Evolutionary conservation across 108 stramenopile species (phyloP).

Genomic region (Fistulifera solaris): DNA sequence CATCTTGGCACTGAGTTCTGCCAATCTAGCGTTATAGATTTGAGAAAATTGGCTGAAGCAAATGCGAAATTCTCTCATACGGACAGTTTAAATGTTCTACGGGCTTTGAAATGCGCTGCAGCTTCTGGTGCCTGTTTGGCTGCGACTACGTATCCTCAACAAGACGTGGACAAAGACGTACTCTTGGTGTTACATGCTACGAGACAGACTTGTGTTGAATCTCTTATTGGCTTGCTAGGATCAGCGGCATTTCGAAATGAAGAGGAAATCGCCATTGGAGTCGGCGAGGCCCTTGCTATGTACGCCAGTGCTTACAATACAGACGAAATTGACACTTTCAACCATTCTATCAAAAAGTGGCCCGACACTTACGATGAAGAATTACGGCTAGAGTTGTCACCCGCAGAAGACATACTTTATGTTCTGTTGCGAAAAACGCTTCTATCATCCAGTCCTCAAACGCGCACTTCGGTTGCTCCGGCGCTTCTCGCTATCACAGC

Average conservation of each 20-base stretch:
- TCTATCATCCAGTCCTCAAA: conserved; percentile 40
- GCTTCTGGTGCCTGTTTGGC: conserved; percentile 53
- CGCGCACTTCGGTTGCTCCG: conserved; percentile 52
- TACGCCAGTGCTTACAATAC: conserved; percentile 20
- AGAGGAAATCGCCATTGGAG: conserved; percentile 55
- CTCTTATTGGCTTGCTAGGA: conserved; percentile 49
- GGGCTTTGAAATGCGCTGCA: conserved; percentile 33
- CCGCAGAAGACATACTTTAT: conserved; percentile 62
- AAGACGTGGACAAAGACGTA: conserved; percentile 2
- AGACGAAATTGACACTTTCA: neutral
- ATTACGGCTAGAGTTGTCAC: conserved; percentile 44
- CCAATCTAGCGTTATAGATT: conserved; percentile 24
- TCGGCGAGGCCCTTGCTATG: conserved; percentile 65
- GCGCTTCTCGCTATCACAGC: conserved; percentile 58
- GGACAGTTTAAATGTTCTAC: conserved; percentile 43
- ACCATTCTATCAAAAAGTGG: conserved; percentile 13
- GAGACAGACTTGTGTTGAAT: conserved; percentile 45
- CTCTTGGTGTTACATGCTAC: conserved; percentile 27
- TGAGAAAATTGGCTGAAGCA: conserved; percentile 27
- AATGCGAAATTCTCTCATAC: conserved; percentile 47
- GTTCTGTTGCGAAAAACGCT: conserved; percentile 37
- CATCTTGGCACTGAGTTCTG: conserved; percentile 21
- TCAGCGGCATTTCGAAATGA: conserved; percentile 60
- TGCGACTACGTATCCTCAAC: conserved; percentile 31
- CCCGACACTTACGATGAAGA: conserved; percentile 37